These are phyloP conservation scores for Fusarium redolens DNA, from an alignment of 2,329 filamentous ascomycete species.

Conservation along the genomic window DNA sequence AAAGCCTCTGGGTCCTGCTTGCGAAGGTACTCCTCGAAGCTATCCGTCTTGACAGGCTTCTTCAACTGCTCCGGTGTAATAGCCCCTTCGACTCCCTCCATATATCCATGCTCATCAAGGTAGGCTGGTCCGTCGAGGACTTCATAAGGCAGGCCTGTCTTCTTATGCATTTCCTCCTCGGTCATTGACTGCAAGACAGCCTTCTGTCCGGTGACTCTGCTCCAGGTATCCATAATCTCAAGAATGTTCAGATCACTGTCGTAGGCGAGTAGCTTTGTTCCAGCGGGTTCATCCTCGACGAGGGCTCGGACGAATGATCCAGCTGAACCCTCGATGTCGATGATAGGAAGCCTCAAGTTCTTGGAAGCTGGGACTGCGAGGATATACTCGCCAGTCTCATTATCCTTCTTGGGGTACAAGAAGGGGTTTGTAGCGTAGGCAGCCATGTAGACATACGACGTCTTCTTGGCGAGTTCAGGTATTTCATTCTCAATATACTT, in stretches of 20 bases:
- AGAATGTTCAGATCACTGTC: constrained; percentile 52
- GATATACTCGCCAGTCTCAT: constrained; percentile 45
- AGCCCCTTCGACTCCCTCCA: constrained; percentile 51
- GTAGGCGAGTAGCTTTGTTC: constrained; percentile 58
- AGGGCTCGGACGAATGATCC: constrained; percentile 59
- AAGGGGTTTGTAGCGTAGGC: constrained; percentile 40
- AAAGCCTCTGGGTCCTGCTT: constrained; percentile 26
- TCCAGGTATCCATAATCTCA: constrained; percentile 52
- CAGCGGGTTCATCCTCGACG: constrained; percentile 52
- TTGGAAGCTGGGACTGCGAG: constrained; percentile 46
- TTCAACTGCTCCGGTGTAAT: constrained; percentile 55
- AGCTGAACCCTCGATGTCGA: constrained; percentile 52
- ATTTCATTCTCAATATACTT: constrained; percentile 55
- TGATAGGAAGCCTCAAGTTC: constrained; percentile 51
- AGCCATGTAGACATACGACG: constrained; percentile 41
- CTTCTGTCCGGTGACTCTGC: constrained; percentile 50
- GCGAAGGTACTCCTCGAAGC: constrained; percentile 48
- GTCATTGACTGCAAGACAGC: constrained; percentile 47
- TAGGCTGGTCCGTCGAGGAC: constrained; percentile 51
- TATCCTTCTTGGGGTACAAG: constrained; percentile 42
- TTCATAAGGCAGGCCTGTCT: constrained; percentile 51
- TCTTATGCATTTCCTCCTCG: constrained; percentile 49
- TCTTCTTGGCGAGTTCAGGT: constrained; percentile 56
- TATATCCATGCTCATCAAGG: constrained; percentile 55
- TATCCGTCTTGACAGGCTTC: constrained; percentile 44